Evolutionary conservation across 345 rosid genomes (phyloP), one percentile per base, ranked within the genome.

Genomic region (Capsella bursapastoris): DNA sequence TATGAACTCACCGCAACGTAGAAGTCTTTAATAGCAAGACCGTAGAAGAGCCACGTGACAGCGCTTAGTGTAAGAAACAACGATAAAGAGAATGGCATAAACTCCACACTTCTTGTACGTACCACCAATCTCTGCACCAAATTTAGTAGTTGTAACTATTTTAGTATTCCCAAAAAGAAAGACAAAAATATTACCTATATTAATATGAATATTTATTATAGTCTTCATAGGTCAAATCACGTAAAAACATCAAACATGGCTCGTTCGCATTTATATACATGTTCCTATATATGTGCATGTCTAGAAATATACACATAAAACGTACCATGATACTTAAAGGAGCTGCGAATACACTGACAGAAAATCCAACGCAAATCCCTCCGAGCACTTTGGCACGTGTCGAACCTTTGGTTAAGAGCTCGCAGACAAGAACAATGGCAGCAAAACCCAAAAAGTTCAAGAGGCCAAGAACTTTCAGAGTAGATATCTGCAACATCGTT

Each of bases 31-130:
- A 83, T 74, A 66, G 83, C 77, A 27, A 83, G 61, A 71, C 92
- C 92, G 62, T 83, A 88, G 59, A 84, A 67, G 48, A 86, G 83
- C 92, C 92, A 88, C 70, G 73, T 77, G 35, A 86, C 64, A 14
- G 92, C 92, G 71, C 83, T 88, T 18, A 86, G 31, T 57, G 86
- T 78, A 57, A 88, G 88, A 82, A 84, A 84, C 61, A 86, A 79
- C 7, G 92, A 88, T 66, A 88, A 49, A 63, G 77, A 72, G 62
- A 84, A 78, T 0, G 92, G 89, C 92, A 86, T 88, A 84, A 83
- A 88, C 80, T 88, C 92, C 74, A 88, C 89, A 53, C 89, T 88
- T 76, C 81, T 84, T 50, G 86, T 83, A 28, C 83, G 77, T 27
- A 83, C 60, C 66, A 83, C 84, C 48, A 76, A 67, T 72, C 82